Base-by-base conservation (phyloP, 2,329 filamentous ascomycete species). In the Myrmaecium sp. region DNA sequence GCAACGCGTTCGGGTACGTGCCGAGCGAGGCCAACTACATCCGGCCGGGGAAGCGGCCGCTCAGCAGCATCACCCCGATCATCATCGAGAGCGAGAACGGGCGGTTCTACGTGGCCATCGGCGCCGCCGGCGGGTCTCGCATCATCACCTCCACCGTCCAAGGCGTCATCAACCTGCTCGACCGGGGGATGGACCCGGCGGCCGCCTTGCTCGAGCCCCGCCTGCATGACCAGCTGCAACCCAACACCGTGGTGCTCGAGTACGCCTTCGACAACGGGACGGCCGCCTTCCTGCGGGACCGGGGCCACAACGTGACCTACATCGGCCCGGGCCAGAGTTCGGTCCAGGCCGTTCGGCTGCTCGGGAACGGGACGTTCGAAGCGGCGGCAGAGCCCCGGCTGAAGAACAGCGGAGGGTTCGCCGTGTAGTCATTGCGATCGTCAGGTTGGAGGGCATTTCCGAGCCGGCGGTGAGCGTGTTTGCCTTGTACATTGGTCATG, bases 1-100 rank as follows among this genome's bases (percentile, higher is more conserved):
- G 62, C 31, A 93, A 93, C 47, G 70, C 74, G 14, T 95, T 94
- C 46, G 83, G 82, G 27, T 93, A 82, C 54, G 66, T 74, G 23
- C 83, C 86, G 2, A 74, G 70, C 1, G 68, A 71, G 4, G 66
- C 74, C 23, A 94, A 95, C 60, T 94, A 72, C 47, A 72, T 94
- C 47, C 66, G 71, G 4, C 71, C 81, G 0, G 64, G 69, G 25
- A 94, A 94, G 52, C 69, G 86, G 0, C 82, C 84, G 0, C 58
- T 94, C 4, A 84, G 76, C 2, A 84, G 77, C 34, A 83, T 89
- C 38, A 72, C 76, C 0, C 82, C 84, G 4, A 60, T 81, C 30
- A 84, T 91, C 27, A 68, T 74, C 35, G 79, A 84, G 40, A 56
- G 65, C 15, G 55, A 65, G 1, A 71, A 75, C 39, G 66, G 69